phyloP scores from a whole-genome alignment of 2,329 filamentous ascomycete species.

The Chrysoporthe austroafricana region DNA sequence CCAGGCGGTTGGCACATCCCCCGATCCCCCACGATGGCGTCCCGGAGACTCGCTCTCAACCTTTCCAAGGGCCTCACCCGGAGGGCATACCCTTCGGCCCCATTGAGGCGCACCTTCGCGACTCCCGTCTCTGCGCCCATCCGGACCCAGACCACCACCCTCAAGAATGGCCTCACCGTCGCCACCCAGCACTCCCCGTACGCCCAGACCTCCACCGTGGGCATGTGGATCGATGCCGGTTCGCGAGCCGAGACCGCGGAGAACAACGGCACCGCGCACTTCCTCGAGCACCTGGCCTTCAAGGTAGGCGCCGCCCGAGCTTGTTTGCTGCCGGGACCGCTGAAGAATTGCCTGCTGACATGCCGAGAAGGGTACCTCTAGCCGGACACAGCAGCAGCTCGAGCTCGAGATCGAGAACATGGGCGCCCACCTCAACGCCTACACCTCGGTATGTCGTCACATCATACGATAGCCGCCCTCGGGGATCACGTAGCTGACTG shows the following conservation, averaged over 20 bases:
- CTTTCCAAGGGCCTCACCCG: constrained; percentile 87
- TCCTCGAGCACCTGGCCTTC: constrained; percentile 99
- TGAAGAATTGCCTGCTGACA: constrained; percentile 8
- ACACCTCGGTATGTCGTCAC: constrained; percentile 82
- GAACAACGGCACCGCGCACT: constrained; percentile 99
- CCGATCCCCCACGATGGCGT: constrained; percentile 75
- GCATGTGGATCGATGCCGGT: constrained; percentile 99
- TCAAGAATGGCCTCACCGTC: constrained; percentile 97
- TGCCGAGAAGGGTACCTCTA: constrained; percentile 75
- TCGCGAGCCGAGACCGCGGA: constrained; percentile 97
- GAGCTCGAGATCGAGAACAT: constrained; percentile 99
- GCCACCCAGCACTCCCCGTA: constrained; percentile 97
- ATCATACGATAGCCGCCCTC: constrained; percentile 12
- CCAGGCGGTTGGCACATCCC: constrained; percentile 36
- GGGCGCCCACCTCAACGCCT: constrained; percentile 98
- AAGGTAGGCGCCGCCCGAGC: constrained; percentile 67
- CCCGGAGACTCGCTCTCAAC: constrained; percentile 94
- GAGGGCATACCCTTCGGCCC: constrained; percentile 78
- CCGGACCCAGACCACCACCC: constrained; percentile 94
- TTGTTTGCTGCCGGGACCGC: neutral
- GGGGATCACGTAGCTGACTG: constrained; percentile 31
- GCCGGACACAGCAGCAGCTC: constrained; percentile 93
- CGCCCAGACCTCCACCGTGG: constrained; percentile 97
- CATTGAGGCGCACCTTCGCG: constrained; percentile 85
- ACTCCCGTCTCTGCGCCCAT: constrained; percentile 72